Evolutionary conservation across 371 early-diverging fungal species (phyloP), one percentile per base, ranked within the genome.

Genomic region (Rhizopus delemar): DNA sequence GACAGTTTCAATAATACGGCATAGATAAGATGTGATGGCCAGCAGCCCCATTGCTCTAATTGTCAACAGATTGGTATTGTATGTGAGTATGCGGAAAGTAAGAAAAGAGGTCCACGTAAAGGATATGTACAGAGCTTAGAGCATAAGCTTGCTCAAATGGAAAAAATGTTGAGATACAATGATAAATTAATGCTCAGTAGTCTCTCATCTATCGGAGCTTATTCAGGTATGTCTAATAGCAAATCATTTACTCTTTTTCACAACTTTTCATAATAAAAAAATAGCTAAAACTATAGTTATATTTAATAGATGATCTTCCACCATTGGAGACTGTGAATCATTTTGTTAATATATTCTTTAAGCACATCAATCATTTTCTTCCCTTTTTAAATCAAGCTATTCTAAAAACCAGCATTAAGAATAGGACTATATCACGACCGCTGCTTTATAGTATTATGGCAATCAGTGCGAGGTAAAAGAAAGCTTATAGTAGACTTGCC

Each of bases 101-200:
- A 88, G 57, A 89, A 90, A 59, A 82, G 90, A 31, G 90, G 90
- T 0, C 92, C 90, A 12, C 82, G 90, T 13, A 89, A 90, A 67
- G 92, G 92, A 13, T 87, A 89, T 57, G 88, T 89, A 9, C 89
- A 90, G 35, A 74, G 82, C 29, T 73, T 91, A 29, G 90, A 91
- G 58, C 81, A 79, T 63, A 76, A 89, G 45, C 72, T 91, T 38
- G 84, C 80, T 51, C 82, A 82, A 62, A 78, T 87, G 73, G 90
- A 90, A 68, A 71, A 77, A 54, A 64, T 82, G 50, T 61, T 93
- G 41, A 51, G 59, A 56, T 0, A 56, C 65, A 6, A 36, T 3
- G 15, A 36, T 36, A 5, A 11, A 57, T 36, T 49, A 53, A 48
- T 49, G 57, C 57, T 31, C n/a, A 33, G 7, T 12, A 61, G 45